Percentiles rank a stretch among this genome's conserved stretches.
phyloP scores from a whole-genome alignment of 1,284 basidiomycete species.

The Microbotryum violaceum region DNA sequence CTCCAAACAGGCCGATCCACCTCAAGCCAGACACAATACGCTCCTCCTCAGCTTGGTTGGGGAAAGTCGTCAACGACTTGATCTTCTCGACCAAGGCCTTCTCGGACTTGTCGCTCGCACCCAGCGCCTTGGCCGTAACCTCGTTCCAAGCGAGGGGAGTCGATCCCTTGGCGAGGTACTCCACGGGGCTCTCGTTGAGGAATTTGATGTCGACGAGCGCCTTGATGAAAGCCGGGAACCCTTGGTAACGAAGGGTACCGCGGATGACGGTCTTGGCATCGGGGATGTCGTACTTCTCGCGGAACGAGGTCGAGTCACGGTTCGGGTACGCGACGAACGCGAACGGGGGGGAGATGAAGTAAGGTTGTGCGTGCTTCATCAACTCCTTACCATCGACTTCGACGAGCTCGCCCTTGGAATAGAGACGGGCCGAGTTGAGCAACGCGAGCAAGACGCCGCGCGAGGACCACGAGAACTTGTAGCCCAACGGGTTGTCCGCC shows the following conservation, averaged over 20 bases:
- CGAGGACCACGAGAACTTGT: slow-evolving; percentile 99
- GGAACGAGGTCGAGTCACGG: slow-evolving; percentile 85
- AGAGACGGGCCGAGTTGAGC: slow-evolving; percentile 82
- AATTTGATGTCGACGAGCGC: slow-evolving; percentile 83
- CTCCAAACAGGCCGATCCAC: slow-evolving; percentile 83
- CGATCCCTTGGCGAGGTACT: slow-evolving; percentile 61
- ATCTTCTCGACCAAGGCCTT: slow-evolving; percentile 62
- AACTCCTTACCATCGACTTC: slow-evolving; percentile 61
- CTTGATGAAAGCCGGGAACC: slow-evolving; percentile 95
- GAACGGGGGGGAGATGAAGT: slow-evolving; percentile 79
- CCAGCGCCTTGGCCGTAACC: slow-evolving; percentile 70
- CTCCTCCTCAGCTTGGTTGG: slow-evolving; percentile 56
- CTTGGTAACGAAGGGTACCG: slow-evolving; percentile 92
- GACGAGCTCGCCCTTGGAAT: slow-evolving; percentile 58
- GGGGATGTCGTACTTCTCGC: slow-evolving; percentile 75
- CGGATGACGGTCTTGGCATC: slow-evolving; percentile 89
- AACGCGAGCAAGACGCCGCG: slow-evolving; percentile 92
- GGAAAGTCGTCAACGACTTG: slow-evolving; percentile 64
- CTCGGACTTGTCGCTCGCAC: slow-evolving; percentile 62
- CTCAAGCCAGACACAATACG: slow-evolving; percentile 79
- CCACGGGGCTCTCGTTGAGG: slow-evolving; percentile 67
- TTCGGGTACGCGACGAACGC: slow-evolving; percentile 98
- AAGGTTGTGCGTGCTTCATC: slow-evolving; percentile 81
- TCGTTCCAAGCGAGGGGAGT: slow-evolving; percentile 61
- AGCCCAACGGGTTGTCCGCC: slow-evolving; percentile 86